Conservation (phyloP, 2,329 filamentous ascomycete species). For the Penicillium sp. region DNA sequence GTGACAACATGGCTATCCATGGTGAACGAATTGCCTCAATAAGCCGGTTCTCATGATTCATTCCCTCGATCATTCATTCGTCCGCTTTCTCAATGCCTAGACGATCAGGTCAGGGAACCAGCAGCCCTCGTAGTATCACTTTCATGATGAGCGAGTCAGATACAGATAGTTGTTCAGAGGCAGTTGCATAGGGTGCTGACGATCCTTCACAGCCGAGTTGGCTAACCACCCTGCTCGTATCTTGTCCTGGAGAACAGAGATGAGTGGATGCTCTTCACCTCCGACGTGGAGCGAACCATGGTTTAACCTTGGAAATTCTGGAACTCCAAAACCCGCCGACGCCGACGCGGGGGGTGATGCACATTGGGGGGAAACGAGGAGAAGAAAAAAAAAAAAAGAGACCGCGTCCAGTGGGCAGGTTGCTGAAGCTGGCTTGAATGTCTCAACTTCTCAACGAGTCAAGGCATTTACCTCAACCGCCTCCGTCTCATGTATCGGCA, state of each 20-base stretch:
- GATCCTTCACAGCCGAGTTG: neutral
- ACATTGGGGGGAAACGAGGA: neutral
- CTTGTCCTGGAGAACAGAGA: neutral
- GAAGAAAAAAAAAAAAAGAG: neutral
- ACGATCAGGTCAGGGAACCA: neutral
- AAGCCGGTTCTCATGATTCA: slow-evolving; percentile 4
- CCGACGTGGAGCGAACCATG: slow-evolving; percentile 23
- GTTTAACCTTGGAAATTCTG: slow-evolving; percentile 5
- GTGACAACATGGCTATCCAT: neutral
- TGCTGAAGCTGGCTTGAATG: neutral
- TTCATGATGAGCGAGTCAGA: neutral
- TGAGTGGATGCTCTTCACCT: slow-evolving; percentile 2
- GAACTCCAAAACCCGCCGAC: neutral
- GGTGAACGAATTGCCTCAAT: neutral
- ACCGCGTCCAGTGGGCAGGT: neutral
- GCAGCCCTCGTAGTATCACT: neutral
- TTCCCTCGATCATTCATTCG: neutral
- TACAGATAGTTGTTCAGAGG: neutral
- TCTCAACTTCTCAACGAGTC: neutral
- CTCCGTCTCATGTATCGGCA: neutral
- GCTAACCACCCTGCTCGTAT: neutral
- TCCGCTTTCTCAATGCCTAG: neutral
- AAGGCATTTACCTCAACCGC: neutral
- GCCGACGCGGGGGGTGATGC: slow-evolving; percentile 8
- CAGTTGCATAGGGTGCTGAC: neutral